These are phyloP conservation scores for Agroathelia rolfsii DNA, from an alignment of 1,284 basidiomycete genomes.

Conservation along the genomic window DNA sequence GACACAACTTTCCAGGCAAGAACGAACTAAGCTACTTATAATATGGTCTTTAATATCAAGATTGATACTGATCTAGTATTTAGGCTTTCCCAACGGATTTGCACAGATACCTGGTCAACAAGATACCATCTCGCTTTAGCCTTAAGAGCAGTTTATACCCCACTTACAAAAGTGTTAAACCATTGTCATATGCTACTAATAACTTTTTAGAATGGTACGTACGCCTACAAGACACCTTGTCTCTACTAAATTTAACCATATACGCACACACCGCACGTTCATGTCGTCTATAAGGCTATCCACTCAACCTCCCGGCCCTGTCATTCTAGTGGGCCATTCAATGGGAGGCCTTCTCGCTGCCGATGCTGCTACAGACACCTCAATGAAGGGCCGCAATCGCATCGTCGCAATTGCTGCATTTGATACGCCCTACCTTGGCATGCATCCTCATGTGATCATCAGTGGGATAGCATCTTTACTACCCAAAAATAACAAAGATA, in stretches of 20 bases:
- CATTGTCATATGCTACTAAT: slow-evolving; percentile 34
- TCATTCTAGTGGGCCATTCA: slow-evolving; percentile 46
- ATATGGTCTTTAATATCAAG: background rate
- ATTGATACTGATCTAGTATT: no score
- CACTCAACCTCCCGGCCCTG: slow-evolving; percentile 41
- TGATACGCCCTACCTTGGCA: slow-evolving; percentile 47
- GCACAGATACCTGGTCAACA: slow-evolving; percentile 29
- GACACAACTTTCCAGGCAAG: slow-evolving; percentile 16
- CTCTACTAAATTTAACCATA: background rate
- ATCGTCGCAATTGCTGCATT: slow-evolving; percentile 46
- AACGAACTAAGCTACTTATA: background rate
- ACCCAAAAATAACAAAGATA: slow-evolving; percentile 22
- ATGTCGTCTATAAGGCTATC: slow-evolving; percentile 27
- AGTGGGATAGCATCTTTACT: slow-evolving; percentile 45
- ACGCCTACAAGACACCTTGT: no score
- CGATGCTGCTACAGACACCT: slow-evolving; percentile 36
- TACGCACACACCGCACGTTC: slow-evolving; percentile 1
- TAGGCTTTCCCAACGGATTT: slow-evolving; percentile 44
- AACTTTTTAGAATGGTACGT: slow-evolving; percentile 43
- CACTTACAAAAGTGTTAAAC: slow-evolving; percentile 44
- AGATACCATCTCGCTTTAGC: slow-evolving; percentile 24
- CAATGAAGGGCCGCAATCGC: slow-evolving; percentile 20
- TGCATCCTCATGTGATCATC: slow-evolving; percentile 51
- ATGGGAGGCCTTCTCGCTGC: slow-evolving; percentile 50
- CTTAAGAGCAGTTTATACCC: slow-evolving; percentile 42